Percentiles rank a stretch among this genome's conserved stretches.
Evolutionary conservation across 352 stramenopile species (phyloP).

Genomic region (Aphanomyces euteiches): DNA sequence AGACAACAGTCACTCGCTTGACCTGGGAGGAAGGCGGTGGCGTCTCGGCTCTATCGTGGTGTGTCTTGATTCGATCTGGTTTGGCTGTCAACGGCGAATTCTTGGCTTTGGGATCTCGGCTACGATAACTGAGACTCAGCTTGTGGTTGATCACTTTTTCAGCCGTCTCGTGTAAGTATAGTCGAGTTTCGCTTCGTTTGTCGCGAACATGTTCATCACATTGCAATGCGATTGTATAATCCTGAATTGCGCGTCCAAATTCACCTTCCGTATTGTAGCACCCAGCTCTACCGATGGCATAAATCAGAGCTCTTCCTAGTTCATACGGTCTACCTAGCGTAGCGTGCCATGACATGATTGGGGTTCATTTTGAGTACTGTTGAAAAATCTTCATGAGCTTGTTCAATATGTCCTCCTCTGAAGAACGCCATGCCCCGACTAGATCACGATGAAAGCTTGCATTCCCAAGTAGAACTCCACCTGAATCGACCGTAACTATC

Average conservation of each 20-base stretch:
- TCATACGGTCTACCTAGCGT: conserved; percentile 39
- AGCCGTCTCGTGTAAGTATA: conserved; percentile 29
- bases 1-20: conserved; percentile 19
- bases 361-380: conserved; percentile 60
- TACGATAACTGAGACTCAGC: conserved; percentile 23
- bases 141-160: conserved; percentile 31
- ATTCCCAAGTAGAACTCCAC: neutral
- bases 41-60: too few species aligned
- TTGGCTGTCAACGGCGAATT: too few species aligned
- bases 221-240: conserved; percentile 66
- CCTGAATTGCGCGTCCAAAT: conserved; percentile 67
- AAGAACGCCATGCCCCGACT: conserved; percentile 69
- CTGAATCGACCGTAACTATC: conserved; percentile 64
- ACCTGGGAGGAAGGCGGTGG: conserved; percentile 22
- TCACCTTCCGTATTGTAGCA: conserved; percentile 71
- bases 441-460: neutral
- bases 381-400: conserved; percentile 61
- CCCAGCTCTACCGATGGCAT: conserved; percentile 38
- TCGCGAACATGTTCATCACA: conserved; percentile 40
- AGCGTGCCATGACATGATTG: conserved; percentile 74
- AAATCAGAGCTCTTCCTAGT: conserved; percentile 1
- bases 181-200: conserved; percentile 9
- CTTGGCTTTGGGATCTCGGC: neutral
- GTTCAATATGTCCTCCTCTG: conserved; percentile 47
- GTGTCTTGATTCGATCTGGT: too few species aligned